These are phyloP conservation scores for Crithidia bombi DNA, from an alignment of 208 protist genomes.

Conservation along the genomic window DNA sequence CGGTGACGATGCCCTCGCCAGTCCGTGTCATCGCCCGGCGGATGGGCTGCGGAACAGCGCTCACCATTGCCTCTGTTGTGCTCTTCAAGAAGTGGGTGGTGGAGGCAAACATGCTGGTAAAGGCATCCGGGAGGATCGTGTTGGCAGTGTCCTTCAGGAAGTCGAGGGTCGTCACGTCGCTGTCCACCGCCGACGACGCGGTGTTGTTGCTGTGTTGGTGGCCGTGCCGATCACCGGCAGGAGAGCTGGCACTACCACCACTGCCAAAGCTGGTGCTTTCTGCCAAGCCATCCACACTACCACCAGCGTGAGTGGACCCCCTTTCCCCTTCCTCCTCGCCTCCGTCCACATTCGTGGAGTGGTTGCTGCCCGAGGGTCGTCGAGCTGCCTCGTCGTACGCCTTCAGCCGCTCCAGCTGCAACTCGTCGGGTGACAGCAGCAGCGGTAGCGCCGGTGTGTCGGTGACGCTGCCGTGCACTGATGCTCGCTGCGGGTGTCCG, in stretches of 20 bases:
- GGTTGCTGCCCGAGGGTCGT: neutral
- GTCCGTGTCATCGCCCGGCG: constrained; percentile 21
- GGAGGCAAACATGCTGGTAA: constrained; percentile 40
- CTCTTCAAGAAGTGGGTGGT: constrained; percentile 33
- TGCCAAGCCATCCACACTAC: no score
- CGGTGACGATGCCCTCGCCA: constrained; percentile 28
- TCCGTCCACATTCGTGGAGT: no score
- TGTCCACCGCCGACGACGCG: neutral
- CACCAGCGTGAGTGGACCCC: no score
- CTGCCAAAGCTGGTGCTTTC: no score
- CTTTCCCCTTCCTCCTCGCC: neutral
- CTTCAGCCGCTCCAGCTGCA: constrained; percentile 38
- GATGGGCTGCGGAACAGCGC: constrained; percentile 34
- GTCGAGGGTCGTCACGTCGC: constrained; percentile 35
- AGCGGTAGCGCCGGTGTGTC: constrained; percentile 2
- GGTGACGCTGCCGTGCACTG: neutral
- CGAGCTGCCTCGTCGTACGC: constrained; percentile 19
- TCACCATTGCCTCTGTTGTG: constrained; percentile 32
- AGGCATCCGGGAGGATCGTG: constrained; percentile 38
- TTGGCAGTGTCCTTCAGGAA: constrained; percentile 37
- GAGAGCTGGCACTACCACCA: no score
- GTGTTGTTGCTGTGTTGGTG: neutral
- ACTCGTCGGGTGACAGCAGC: constrained; percentile 32
- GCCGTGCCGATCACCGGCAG: neutral
- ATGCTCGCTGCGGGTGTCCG: neutral